These are phyloP conservation scores for Tubosaeta sp. DNA, from an alignment of 768 basidiomycete genomes.

Conservation along the genomic window DNA sequence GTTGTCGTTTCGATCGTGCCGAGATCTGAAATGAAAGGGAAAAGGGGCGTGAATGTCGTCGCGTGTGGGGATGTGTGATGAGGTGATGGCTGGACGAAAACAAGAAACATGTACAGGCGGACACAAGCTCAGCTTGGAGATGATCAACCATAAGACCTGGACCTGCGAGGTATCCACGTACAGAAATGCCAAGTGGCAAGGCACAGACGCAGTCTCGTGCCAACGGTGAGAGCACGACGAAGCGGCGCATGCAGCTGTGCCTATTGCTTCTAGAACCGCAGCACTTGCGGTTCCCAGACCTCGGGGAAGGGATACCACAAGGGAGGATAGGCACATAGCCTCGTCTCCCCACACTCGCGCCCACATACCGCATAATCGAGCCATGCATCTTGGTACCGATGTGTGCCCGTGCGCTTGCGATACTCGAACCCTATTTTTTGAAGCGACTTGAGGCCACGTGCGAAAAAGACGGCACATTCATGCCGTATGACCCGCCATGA, in stretches of 20 bases:
- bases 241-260: neutral
- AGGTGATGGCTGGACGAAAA: neutral
- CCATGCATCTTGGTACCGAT: slow-evolving; percentile 34
- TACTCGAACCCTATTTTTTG: slow-evolving; percentile 33
- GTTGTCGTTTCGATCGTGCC: slow-evolving; percentile 6
- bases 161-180: slow-evolving; percentile 14
- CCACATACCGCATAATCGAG: slow-evolving; percentile 29
- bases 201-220: neutral
- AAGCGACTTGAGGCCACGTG: slow-evolving; percentile 30
- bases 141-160: slow-evolving; percentile 15
- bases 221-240: neutral
- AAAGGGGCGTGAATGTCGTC: slow-evolving; percentile 7
- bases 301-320: slow-evolving; percentile 34
- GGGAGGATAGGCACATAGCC: slow-evolving; percentile 22
- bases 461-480: slow-evolving; percentile 28
- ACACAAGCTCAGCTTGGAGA: slow-evolving; percentile 4
- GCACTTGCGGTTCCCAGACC: slow-evolving; percentile 28
- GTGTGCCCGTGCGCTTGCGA: slow-evolving; percentile 34
- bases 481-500: slow-evolving; percentile 29
- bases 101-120: slow-evolving; percentile 6
- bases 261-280: slow-evolving; percentile 17
- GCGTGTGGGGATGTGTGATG: slow-evolving; percentile 16
- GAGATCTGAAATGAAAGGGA: slow-evolving; percentile 1
- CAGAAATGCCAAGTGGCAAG: slow-evolving; percentile 1
- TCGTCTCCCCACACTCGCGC: slow-evolving; percentile 17